Conservation (phyloP, 257 asterid genomes). For the Craterostigma plantagineum region DNA sequence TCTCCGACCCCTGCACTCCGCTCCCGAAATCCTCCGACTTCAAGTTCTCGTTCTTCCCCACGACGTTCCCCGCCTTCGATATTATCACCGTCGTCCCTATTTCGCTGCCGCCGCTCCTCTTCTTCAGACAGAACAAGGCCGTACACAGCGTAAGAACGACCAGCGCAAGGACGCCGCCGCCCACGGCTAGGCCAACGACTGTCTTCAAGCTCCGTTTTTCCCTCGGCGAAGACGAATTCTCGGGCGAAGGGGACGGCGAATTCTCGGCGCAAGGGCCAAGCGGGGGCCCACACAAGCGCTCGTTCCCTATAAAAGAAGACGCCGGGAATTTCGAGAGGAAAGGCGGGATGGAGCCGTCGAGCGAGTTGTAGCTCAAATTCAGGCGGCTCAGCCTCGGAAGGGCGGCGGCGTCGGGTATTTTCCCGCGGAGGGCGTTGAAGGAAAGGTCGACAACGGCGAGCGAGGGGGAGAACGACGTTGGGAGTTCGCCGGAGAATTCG, state of each 20-base stretch:
- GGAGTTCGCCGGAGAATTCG: constrained; percentile 57
- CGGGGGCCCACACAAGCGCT: constrained; percentile 50
- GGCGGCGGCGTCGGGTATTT: too few species aligned
- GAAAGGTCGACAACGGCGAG: constrained; percentile 55
- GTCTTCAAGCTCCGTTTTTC: constrained; percentile 22
- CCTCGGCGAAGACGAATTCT: constrained; percentile 5
- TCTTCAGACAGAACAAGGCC: constrained; percentile 34
- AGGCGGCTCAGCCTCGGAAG: constrained; percentile 29
- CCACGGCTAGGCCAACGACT: constrained; percentile 33
- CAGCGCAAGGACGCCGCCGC: constrained; percentile 21
- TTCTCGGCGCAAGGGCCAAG: constrained; percentile 24
- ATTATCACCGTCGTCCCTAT: constrained; percentile 24
- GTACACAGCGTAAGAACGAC: constrained; percentile 15
- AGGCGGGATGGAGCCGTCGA: constrained; percentile 48
- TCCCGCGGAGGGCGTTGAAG: constrained; percentile 51
- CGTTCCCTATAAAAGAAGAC: constrained; percentile 59
- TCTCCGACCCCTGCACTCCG: constrained; percentile 79
- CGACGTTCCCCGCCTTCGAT: constrained; percentile 34
- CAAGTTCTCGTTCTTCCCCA: constrained; percentile 35
- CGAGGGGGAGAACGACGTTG: constrained; percentile 27
- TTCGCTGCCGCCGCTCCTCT: constrained; percentile 15
- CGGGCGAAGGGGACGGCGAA: constrained; percentile 27
- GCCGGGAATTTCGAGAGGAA: constrained; percentile 45
- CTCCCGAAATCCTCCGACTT: constrained; percentile 88
- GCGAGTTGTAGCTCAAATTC: constrained; percentile 50